phyloP scores from a whole-genome alignment of 169 alveolate genomes.

The Cystoisospora suis region DNA sequence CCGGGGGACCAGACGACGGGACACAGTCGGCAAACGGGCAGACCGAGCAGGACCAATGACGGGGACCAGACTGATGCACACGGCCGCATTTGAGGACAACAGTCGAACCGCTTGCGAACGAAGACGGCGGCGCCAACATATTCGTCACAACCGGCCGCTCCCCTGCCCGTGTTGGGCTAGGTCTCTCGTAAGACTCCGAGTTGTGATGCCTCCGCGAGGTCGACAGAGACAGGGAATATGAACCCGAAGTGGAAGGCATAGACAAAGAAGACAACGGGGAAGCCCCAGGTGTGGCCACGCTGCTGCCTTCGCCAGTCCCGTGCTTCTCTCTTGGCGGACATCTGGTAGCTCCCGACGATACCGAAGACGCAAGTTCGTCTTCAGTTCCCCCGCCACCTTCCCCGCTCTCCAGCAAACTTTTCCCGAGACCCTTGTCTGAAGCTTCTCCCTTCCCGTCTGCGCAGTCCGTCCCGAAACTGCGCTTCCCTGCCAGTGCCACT shows the following conservation, averaged over 20 bases:
- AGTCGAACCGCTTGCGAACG: no score
- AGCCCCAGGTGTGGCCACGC: slow-evolving; percentile 20
- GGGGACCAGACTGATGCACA: not conserved
- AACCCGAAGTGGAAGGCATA: not conserved
- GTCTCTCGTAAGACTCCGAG: no score
- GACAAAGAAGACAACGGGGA: not conserved
- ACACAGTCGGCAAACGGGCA: not conserved
- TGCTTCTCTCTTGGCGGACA: not conserved
- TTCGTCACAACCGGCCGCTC: not conserved
- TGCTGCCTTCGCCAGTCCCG: not conserved
- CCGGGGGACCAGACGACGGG: no score
- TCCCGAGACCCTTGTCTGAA: not conserved
- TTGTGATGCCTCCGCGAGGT: not conserved
- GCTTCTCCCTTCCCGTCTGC: not conserved
- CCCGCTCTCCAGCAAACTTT: not conserved
- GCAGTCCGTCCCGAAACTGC: not conserved
- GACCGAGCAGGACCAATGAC: not conserved
- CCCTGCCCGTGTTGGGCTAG: not conserved
- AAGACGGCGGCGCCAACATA: not conserved
- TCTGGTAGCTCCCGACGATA: not conserved
- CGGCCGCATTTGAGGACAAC: no score
- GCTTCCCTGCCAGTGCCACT: not conserved
- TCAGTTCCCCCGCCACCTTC: not conserved
- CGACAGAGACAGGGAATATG: not conserved
- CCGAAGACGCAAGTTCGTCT: not conserved